Conservation (phyloP, 495 filamentous ascomycete genomes). For the Umbilicaria muhlenbergii region DNA sequence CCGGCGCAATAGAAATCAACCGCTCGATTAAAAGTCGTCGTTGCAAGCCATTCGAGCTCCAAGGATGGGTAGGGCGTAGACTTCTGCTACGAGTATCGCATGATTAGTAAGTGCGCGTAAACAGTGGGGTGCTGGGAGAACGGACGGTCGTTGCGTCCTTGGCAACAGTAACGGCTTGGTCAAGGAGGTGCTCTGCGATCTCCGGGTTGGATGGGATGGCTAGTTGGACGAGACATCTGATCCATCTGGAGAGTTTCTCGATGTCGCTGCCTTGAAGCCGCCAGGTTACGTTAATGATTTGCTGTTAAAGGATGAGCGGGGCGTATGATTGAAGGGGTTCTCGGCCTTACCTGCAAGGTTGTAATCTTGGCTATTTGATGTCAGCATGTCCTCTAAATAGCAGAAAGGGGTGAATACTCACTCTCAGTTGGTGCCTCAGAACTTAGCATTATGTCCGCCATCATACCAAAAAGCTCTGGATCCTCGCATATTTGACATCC, state of each 20-base stretch:
- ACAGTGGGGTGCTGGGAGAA: neutral
- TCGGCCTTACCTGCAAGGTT: conserved; percentile 18
- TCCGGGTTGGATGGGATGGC: conserved; percentile 28
- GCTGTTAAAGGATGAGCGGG: conserved; percentile 18
- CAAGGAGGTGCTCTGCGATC: conserved; percentile 36
- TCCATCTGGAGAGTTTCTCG: conserved; percentile 48
- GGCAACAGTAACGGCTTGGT: conserved; percentile 37
- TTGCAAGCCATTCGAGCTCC: conserved; percentile 68
- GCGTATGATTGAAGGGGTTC: neutral
- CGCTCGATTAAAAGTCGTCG: conserved; percentile 57
- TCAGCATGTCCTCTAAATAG: conserved; percentile 2
- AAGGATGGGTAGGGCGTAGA: conserved; percentile 41
- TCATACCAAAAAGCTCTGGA: conserved; percentile 13
- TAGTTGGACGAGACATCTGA: conserved; percentile 54
- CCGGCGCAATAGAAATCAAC: conserved; percentile 50
- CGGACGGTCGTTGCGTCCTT: conserved; percentile 17
- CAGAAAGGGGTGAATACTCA: neutral
- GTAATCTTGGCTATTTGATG: conserved; percentile 21
- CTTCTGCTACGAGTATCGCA: conserved; percentile 6
- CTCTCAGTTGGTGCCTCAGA: conserved; percentile 32
- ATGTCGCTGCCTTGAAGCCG: conserved; percentile 32
- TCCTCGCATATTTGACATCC: conserved; percentile 7
- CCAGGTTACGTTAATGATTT: conserved; percentile 50
- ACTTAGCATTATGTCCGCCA: conserved; percentile 43
- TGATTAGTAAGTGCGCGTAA: neutral